A percentile compares a stretch with the other conserved stretches of the same genome.
Conservation (phyloP, 176 grass and related monocot species). For the barley (Hordeum vulgare) region DNA sequence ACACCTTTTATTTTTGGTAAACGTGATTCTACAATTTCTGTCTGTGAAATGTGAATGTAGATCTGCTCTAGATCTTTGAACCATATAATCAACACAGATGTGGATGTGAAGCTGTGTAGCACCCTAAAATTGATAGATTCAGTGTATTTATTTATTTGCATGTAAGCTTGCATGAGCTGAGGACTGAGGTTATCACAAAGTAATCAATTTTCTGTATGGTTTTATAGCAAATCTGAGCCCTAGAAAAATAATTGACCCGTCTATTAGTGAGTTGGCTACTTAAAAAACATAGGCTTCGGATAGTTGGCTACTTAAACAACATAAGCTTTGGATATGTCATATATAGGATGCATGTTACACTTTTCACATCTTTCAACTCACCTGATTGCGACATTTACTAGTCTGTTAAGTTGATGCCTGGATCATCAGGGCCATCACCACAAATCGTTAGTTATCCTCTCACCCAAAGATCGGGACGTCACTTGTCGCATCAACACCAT, state of each 20-base stretch:
- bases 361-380: not conserved
- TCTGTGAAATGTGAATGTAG: not conserved
- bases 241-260: not conserved
- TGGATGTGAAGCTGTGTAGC: not conserved
- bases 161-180: not conserved
- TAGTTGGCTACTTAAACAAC: not conserved
- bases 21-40: not conserved
- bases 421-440: not conserved
- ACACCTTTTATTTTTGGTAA: not conserved
- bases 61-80: not conserved
- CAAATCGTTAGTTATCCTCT: not conserved
- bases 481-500: not conserved
- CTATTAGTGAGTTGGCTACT: not conserved
- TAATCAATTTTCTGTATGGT: not conserved
- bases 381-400: not conserved
- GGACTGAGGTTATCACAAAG: not conserved
- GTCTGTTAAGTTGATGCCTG: not conserved
- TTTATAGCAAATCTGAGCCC: not conserved
- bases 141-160: not conserved
- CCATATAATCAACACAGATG: not conserved
- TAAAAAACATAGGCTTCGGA: no score
- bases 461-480: not conserved
- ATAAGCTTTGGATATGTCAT: not conserved
- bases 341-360: not conserved
- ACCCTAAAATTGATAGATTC: not conserved